Conservation (phyloP, 2,329 filamentous ascomycete species). For the Fusarium sp. region DNA sequence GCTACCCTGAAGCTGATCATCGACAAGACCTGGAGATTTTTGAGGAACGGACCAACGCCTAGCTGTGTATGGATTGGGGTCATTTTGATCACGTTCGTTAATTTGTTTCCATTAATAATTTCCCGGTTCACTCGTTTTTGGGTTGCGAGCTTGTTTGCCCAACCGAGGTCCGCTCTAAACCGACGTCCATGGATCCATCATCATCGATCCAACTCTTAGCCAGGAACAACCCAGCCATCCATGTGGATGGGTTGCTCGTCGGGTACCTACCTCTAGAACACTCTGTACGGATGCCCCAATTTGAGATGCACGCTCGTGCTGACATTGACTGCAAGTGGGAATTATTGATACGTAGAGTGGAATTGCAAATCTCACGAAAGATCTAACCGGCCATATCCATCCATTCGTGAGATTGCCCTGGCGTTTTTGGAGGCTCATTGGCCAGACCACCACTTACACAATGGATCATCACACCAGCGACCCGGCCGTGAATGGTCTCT, state of each 20-base stretch:
- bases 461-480: background rate
- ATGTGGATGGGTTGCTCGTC: background rate
- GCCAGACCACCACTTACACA: background rate
- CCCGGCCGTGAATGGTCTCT: background rate
- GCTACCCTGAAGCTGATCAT: background rate
- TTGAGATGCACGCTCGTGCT: background rate
- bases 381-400: background rate
- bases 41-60: background rate
- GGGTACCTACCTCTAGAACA: background rate
- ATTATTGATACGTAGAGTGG: background rate
- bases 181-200: background rate
- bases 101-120: background rate
- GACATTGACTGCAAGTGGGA: background rate
- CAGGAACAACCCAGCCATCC: background rate
- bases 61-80: background rate
- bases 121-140: background rate
- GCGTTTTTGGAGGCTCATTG: background rate
- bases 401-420: background rate
- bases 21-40: background rate
- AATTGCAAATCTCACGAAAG: constrained; percentile 1
- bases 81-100: background rate
- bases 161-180: background rate
- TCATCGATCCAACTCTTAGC: background rate
- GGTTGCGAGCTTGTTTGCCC: background rate
- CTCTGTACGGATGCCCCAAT: background rate